Percentiles rank a stretch among this genome's conserved stretches.
Conservation (phyloP, 2,329 filamentous ascomycete species). For the Neodidymelliopsis sp. region DNA sequence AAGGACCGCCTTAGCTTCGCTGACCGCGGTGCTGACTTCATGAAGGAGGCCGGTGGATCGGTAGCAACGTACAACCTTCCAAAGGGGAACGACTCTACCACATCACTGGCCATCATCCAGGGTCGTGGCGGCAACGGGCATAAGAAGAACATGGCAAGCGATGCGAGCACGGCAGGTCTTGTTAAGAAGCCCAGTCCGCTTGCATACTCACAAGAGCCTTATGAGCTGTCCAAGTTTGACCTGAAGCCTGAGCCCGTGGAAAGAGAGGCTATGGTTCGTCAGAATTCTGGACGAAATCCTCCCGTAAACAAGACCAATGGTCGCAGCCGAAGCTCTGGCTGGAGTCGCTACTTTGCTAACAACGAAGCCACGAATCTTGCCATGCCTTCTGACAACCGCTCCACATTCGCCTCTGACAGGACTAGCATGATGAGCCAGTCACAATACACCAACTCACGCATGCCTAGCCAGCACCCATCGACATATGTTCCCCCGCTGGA, state of each 20-base stretch:
- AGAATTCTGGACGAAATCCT: slow-evolving; percentile 43
- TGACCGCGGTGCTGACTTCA: slow-evolving; percentile 60
- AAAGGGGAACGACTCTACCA: slow-evolving; percentile 47
- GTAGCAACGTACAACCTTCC: slow-evolving; percentile 43
- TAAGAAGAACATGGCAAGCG: slow-evolving; percentile 63
- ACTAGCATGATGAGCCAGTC: slow-evolving; percentile 50
- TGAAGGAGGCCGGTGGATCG: slow-evolving; percentile 59
- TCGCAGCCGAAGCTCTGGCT: slow-evolving; percentile 68
- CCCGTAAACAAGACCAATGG: slow-evolving; percentile 27
- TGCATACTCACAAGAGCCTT: slow-evolving; percentile 49
- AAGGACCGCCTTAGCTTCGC: slow-evolving; percentile 59
- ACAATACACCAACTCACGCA: slow-evolving; percentile 59
- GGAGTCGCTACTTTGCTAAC: slow-evolving; percentile 80
- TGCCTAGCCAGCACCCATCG: slow-evolving; percentile 68
- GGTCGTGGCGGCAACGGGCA: slow-evolving; percentile 63
- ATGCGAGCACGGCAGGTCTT: slow-evolving; percentile 66
- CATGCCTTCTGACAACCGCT: slow-evolving; percentile 65
- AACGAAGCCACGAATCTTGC: slow-evolving; percentile 66
- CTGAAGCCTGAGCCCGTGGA: slow-evolving; percentile 44
- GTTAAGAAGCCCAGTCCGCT: slow-evolving; percentile 61
- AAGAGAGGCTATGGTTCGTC: slow-evolving; percentile 46
- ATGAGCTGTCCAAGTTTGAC: slow-evolving; percentile 57
- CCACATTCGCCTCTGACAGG: slow-evolving; percentile 49
- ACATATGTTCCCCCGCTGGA: slow-evolving; percentile 72
- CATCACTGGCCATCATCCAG: slow-evolving; percentile 57